A percentile compares a stretch with the other conserved stretches of the same genome.
These are phyloP conservation scores for Xylariaceae sp. DNA, from an alignment of 2,329 filamentous ascomycete genomes.

Conservation along the genomic window DNA sequence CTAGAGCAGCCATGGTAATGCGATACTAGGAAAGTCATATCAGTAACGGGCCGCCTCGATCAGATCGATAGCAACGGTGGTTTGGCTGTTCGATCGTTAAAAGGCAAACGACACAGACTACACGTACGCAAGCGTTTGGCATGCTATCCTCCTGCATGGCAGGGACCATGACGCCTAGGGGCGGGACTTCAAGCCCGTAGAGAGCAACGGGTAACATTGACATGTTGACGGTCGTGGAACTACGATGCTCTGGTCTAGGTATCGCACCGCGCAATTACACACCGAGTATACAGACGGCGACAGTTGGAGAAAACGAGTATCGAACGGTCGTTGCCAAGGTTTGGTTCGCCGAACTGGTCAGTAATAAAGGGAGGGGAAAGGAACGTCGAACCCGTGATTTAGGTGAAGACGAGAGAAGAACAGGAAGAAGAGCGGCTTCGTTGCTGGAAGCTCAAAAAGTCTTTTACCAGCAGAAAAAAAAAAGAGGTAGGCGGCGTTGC, in stretches of 20 bases:
- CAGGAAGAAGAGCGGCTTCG: slow-evolving; percentile 5
- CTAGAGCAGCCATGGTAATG: slow-evolving; percentile 97
- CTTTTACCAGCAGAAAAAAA: slow-evolving; percentile 21
- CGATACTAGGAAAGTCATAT: slow-evolving; percentile 62
- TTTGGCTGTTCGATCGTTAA: not conserved
- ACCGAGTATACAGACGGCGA: slow-evolving; percentile 1
- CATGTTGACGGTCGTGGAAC: slow-evolving; percentile 40
- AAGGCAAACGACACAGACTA: not conserved
- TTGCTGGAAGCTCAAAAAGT: slow-evolving; percentile 15
- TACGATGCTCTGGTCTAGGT: slow-evolving; percentile 9
- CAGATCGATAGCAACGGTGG: not conserved
- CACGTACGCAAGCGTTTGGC: slow-evolving; percentile 69
- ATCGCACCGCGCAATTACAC: slow-evolving; percentile 8
- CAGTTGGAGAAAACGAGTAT: not conserved
- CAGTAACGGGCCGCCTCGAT: slow-evolving; percentile 22
- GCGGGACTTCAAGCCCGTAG: slow-evolving; percentile 87
- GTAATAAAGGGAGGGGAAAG: not conserved
- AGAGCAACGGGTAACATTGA: slow-evolving; percentile 67
- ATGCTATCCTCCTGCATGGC: slow-evolving; percentile 64
- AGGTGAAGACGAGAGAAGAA: slow-evolving; percentile 6
- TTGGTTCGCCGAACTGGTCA: not conserved
- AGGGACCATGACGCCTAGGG: slow-evolving; percentile 77
- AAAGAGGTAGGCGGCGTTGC: slow-evolving; percentile 24
- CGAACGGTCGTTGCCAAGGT: not conserved
- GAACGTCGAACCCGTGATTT: slow-evolving; percentile 1